These are phyloP conservation scores for Aspergillus oerlinghausenensis DNA, from an alignment of 2,329 filamentous ascomycete genomes.

Conservation along the genomic window DNA sequence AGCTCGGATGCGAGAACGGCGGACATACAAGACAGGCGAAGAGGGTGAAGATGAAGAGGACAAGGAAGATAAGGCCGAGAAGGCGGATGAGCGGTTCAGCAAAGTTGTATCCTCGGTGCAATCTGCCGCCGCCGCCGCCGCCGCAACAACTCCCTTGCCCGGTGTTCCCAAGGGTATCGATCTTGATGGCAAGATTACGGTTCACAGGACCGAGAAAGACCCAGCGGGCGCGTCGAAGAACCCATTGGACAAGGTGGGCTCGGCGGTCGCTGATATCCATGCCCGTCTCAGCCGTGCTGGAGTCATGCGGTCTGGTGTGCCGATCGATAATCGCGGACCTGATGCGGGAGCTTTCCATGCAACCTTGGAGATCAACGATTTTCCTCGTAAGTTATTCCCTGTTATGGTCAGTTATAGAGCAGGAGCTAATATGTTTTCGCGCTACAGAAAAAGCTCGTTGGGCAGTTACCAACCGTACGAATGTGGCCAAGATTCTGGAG, in stretches of 20 bases:
- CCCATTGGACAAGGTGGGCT: conserved; percentile 78
- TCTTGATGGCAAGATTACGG: conserved; percentile 66
- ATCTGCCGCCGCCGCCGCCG: conserved; percentile 54
- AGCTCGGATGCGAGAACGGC: conserved; percentile 78
- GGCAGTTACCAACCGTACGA: conserved; percentile 97
- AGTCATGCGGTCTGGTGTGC: conserved; percentile 83
- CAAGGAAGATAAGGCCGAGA: conserved; percentile 63
- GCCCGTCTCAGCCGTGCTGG: conserved; percentile 83
- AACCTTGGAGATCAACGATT: conserved; percentile 98
- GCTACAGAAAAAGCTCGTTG: conserved; percentile 79
- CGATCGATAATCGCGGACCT: conserved; percentile 96
- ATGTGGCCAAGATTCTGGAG: conserved; percentile 96
- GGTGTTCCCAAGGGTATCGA: conserved; percentile 55
- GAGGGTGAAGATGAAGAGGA: conserved; percentile 72
- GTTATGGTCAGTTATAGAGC: neutral
- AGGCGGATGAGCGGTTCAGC: conserved; percentile 51
- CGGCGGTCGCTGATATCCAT: conserved; percentile 89
- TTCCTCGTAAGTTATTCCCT: conserved; percentile 60
- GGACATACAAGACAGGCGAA: conserved; percentile 85
- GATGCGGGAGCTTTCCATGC: conserved; percentile 96
- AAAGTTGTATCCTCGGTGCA: conserved; percentile 63
- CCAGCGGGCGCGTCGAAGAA: conserved; percentile 51
- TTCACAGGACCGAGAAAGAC: conserved; percentile 64
- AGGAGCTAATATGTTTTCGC: conserved; percentile 7
- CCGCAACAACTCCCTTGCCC: conserved; percentile 29